Evolutionary conservation across 805 yeast species (phyloP).

Genomic region (Metschnikowia gelsemii): DNA sequence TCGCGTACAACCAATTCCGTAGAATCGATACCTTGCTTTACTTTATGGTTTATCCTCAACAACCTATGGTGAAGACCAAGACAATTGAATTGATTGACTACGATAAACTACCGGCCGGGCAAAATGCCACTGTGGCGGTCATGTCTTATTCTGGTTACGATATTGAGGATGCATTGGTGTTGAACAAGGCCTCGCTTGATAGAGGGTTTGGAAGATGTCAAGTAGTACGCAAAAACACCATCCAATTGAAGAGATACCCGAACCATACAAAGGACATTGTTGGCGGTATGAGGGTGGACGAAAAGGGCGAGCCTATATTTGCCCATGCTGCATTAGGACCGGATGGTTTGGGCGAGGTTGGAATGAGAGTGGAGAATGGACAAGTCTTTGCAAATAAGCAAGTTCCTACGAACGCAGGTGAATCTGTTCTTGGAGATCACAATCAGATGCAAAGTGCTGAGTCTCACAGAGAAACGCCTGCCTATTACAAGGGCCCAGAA

Average conservation of each 20-base stretch:
- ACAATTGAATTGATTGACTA: conserved; percentile 94
- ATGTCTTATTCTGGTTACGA: conserved; percentile 99
- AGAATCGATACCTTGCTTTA: conserved; percentile 93
- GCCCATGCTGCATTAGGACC: conserved; percentile 87
- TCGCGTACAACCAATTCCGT: conserved; percentile 93
- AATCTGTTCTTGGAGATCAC: conserved; percentile 49
- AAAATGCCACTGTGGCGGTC: conserved; percentile 97
- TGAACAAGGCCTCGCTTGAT: conserved; percentile 90
- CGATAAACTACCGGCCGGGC: conserved; percentile 97
- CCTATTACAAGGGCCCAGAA: conserved; percentile 90
- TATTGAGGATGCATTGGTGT: conserved; percentile 96
- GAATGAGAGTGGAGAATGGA: conserved; percentile 84
- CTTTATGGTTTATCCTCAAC: conserved; percentile 98
- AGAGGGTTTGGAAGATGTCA: conserved; percentile 98
- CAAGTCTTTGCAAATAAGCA: conserved; percentile 92
- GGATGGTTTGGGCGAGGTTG: conserved; percentile 97
- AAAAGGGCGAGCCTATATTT: conserved; percentile 75
- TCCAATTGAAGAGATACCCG: conserved; percentile 85
- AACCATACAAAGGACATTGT: conserved; percentile 91
- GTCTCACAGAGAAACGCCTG: conserved; percentile 84
- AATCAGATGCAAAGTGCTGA: conserved; percentile 44
- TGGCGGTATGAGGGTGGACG: conserved; percentile 87
- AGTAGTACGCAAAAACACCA: conserved; percentile 87
- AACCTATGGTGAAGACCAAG: conserved; percentile 97
- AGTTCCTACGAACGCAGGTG: conserved; percentile 84